phyloP scores from a whole-genome alignment of 2,329 filamentous ascomycete genomes.

The Aschersonia sp. region DNA sequence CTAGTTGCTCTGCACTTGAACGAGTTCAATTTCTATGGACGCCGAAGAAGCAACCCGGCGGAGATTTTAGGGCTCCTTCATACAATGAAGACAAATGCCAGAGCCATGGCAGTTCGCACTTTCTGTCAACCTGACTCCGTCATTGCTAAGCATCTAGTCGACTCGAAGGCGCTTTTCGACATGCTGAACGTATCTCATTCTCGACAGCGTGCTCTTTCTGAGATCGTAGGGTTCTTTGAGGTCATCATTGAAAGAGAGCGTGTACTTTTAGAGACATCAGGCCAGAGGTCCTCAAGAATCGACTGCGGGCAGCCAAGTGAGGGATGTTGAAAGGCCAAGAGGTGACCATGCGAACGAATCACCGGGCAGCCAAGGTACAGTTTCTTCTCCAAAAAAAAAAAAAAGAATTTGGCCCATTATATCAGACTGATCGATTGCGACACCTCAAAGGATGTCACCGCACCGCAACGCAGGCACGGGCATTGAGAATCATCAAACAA shows the following conservation, averaged over 20 bases:
- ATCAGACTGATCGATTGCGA: too few relatives aligned
- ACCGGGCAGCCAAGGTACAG: too few relatives aligned
- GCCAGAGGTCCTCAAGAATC: not conserved
- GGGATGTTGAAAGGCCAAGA: too few relatives aligned
- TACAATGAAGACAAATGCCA: slow-evolving; percentile 36
- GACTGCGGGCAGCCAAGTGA: not conserved
- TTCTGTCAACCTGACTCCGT: slow-evolving; percentile 44
- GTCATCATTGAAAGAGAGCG: slow-evolving; percentile 31
- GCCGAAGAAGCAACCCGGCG: slow-evolving; percentile 23
- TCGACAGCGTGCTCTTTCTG: slow-evolving; percentile 30
- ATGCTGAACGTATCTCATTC: slow-evolving; percentile 29
- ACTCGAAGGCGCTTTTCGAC: slow-evolving; percentile 34
- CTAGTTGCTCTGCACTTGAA: slow-evolving; percentile 33
- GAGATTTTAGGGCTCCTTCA: slow-evolving; percentile 34
- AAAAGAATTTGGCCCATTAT: too few relatives aligned
- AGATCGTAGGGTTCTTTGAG: slow-evolving; percentile 40
- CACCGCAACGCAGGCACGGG: too few relatives aligned
- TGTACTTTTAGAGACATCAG: not conserved
- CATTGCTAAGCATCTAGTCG: slow-evolving; percentile 41
- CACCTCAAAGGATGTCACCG: too few relatives aligned
- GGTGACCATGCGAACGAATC: too few relatives aligned
- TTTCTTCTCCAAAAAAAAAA: too few relatives aligned
- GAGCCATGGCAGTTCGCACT: slow-evolving; percentile 36
- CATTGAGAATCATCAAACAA: too few relatives aligned
- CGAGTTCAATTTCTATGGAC: slow-evolving; percentile 40